Base-by-base conservation (phyloP, 31 red algal species). In the Asparagopsis taxiformis region DNA sequence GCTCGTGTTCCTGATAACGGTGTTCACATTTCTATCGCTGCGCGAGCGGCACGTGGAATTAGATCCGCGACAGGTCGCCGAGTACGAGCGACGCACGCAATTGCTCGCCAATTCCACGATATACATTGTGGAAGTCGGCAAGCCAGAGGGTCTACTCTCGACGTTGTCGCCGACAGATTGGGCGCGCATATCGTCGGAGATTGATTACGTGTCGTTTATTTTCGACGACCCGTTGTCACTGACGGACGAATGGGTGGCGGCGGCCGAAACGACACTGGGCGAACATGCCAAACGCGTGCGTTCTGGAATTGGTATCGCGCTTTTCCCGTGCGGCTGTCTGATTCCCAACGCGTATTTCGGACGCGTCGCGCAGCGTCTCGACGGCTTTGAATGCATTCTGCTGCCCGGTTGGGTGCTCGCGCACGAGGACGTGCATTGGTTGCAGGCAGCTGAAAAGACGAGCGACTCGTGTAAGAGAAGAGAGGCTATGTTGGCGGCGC, bases 311-410 rank as follows among this genome's bases (percentile, higher is more conserved):
- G 68, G 73, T 20, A 33, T 93, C 15, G 80, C 41, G 2, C 59
- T 93, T 21, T 86, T 93, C 53, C 74, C 64, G 26, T 93, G 90
- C 46, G 90, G 90, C 1, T 93, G 90, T 41, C 75, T 87, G 21
- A 25, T 93, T 19, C 82, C 81, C 22, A 80, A 61, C 35, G 59
- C 58, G 19, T 85, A 87, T 50, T 93, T 93, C 60, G 62, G 37
- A 35, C 21, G 59, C 23, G 72, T 78, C 5, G 33, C 38, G 0
- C 31, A 61, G 35, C 74, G 90, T 48, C 35, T 93, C 22, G 75
- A 55, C 3, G 81, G 81, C 1, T 70, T 62, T 58, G 90, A 93
- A 60, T 93, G 90, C 51, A 36, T 93, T 16, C 28, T 93, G 51
- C 62, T 93, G 9, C 90, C 90, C 16, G 90, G 90, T 3, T 80